Percentiles rank a stretch among this genome's conserved stretches.
Conservation (phyloP, 352 stramenopile species). For the Pythium periplocum region DNA sequence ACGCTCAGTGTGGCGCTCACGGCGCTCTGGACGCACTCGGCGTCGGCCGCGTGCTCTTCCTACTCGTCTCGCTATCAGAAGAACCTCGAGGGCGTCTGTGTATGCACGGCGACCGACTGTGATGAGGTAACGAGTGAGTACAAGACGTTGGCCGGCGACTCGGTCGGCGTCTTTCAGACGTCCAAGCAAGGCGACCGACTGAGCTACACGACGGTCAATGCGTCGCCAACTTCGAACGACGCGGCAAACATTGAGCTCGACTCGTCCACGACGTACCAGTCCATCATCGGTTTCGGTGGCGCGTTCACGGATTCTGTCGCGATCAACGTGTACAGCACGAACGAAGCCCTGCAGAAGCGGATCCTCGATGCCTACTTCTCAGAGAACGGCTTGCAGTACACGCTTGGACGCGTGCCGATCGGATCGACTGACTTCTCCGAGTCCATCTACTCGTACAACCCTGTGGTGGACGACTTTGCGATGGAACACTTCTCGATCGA, state of each 20-base stretch:
- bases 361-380: slow-evolving; percentile 75
- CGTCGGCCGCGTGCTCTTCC: slow-evolving; percentile 14
- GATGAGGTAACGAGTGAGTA: slow-evolving; percentile 44
- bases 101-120: slow-evolving; percentile 21
- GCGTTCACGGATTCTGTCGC: slow-evolving; percentile 80
- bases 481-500: slow-evolving; percentile 75
- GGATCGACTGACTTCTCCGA: slow-evolving; percentile 78
- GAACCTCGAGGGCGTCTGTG: slow-evolving; percentile 42
- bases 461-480: slow-evolving; percentile 57
- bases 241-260: slow-evolving; percentile 18
- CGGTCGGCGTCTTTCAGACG: slow-evolving; percentile 46
- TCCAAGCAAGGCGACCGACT: slow-evolving; percentile 43
- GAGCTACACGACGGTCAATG: slow-evolving; percentile 27
- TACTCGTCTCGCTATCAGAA: slow-evolving; percentile 37
- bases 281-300: slow-evolving; percentile 81
- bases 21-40: no score
- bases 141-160: slow-evolving; percentile 23
- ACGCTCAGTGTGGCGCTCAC: no score
- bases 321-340: slow-evolving; percentile 65
- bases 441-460: slow-evolving; percentile 77
- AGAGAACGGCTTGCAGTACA: slow-evolving; percentile 67
- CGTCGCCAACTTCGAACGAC: slow-evolving; percentile 9
- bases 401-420: slow-evolving; percentile 71
- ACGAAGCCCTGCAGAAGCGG: slow-evolving; percentile 40
- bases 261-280: slow-evolving; percentile 45